Evolutionary conservation across 176 grass and related monocot genomes (phyloP).

Genomic region (Saccharum spontaneum): DNA sequence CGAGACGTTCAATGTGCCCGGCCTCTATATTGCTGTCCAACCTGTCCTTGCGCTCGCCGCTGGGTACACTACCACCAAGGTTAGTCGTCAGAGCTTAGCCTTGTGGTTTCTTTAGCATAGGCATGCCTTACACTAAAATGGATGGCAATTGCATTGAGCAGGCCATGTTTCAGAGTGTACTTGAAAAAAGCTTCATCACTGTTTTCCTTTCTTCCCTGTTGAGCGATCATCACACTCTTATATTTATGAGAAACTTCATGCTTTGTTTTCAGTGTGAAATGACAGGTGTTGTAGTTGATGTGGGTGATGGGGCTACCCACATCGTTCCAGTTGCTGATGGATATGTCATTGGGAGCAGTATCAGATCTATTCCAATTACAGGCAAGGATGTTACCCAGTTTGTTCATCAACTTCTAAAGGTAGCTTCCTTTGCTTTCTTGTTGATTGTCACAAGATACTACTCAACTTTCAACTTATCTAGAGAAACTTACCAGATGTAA

Average conservation of each 20-base stretch:
- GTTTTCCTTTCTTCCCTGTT: constrained; percentile 22
- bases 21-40: constrained; percentile 87
- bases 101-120: not conserved
- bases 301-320: constrained; percentile 96
- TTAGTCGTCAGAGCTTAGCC: constrained; percentile 31
- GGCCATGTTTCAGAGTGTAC: not conserved
- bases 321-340: constrained; percentile 97
- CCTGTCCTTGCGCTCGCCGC: constrained; percentile 93
- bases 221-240: constrained; percentile 7
- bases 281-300: constrained; percentile 98
- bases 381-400: constrained; percentile 98
- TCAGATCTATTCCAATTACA: constrained; percentile 93
- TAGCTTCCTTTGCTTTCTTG: constrained; percentile 39
- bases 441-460: not conserved
- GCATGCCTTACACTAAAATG: not conserved
- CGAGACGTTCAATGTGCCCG: constrained; percentile 96
- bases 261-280: constrained; percentile 98
- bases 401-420: constrained; percentile 96
- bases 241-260: constrained; percentile 46
- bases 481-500: not conserved
- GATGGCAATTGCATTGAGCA: not conserved
- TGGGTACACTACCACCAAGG: constrained; percentile 96
- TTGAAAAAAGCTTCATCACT: not conserved
- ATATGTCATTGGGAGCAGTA: constrained; percentile 98
- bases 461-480: not conserved